These are phyloP conservation scores for Cucumis melo DNA, from an alignment of 306 rosid species.

Conservation along the genomic window DNA sequence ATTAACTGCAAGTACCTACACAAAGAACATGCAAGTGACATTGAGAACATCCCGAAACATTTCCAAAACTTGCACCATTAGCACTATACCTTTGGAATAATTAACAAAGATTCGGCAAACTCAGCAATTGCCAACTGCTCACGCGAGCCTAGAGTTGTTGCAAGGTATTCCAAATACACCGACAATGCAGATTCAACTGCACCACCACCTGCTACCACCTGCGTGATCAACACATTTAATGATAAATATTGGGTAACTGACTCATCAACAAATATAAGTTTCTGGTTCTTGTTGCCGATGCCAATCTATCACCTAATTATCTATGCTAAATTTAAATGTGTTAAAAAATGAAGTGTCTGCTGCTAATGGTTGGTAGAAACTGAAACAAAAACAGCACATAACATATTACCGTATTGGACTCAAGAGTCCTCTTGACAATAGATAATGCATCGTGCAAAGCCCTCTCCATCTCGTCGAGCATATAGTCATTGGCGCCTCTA, in stretches of 20 bases:
- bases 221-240: slow-evolving; percentile 8
- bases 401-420: slow-evolving; percentile 49
- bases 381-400: background rate
- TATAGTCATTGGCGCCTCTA: slow-evolving; percentile 94
- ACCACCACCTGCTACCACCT: slow-evolving; percentile 99
- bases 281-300: background rate
- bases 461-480: slow-evolving; percentile 99
- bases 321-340: background rate
- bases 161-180: slow-evolving; percentile 88
- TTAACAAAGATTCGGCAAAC: slow-evolving; percentile 81
- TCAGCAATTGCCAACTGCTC: slow-evolving; percentile 99
- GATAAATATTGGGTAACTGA: background rate
- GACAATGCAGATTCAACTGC: slow-evolving; percentile 92
- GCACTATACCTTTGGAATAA: slow-evolving; percentile 62
- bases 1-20: slow-evolving; percentile 88
- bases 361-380: background rate
- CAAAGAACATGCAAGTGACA: background rate
- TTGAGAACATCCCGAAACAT: background rate
- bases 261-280: background rate
- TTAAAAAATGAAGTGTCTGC: background rate
- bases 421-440: slow-evolving; percentile 90
- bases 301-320: background rate
- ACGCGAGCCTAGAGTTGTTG: slow-evolving; percentile 92
- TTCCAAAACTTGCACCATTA: background rate
- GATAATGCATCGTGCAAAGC: slow-evolving; percentile 86